Evolutionary conservation across 2,329 filamentous ascomycete species (phyloP), one percentile per base, ranked within the genome.

Genomic region (Eutypella sp.): DNA sequence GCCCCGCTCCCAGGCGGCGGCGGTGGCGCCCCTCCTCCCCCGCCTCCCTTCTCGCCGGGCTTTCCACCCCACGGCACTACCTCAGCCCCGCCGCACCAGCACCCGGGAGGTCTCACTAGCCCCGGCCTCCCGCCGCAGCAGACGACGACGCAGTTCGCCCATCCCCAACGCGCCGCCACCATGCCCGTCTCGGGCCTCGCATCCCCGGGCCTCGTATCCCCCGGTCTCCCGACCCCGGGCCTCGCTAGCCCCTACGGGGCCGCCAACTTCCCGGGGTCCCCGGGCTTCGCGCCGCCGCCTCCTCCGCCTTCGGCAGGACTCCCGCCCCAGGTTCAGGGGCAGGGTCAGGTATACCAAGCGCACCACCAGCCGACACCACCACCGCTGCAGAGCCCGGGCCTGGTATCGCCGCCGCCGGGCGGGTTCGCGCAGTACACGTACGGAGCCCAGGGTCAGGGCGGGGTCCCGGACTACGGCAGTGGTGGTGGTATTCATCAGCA

Each of bases 401-500:
- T 69, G 9, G 61, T 67, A 16, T 59, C 67, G 6, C 63, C 73
- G 13, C 76, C 77, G 2, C 71, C 70, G 1, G 75, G 75, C 2
- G 81, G 80, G 2, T 85, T 75, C 59, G 67, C 78, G 18, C 74
- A 78, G 49, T 85, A 78, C 56, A 67, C 57, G 36, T 75, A 75
- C 52, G 51, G 27, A 11, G 49, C 37, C 6, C 50, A 50, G 39
- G 44, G 47, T 13, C 46, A 47, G 36, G 45, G 47, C 11, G 37
- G 33, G 2, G 49, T 40, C 4, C 20, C 51, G 15, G 76, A 80
- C 41, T 87, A 84, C 48, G n/a, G n/a, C n/a, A n/a, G n/a, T n/a
- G n/a, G n/a, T n/a, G n/a, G n/a, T n/a, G 63, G 66, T 7, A 67
- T 89, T 36, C 87, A 90, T 57, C 76, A 81, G 57, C 85, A 89